These are phyloP conservation scores for Microdochium paspali DNA, from an alignment of 2,329 filamentous ascomycete species.

Conservation along the genomic window DNA sequence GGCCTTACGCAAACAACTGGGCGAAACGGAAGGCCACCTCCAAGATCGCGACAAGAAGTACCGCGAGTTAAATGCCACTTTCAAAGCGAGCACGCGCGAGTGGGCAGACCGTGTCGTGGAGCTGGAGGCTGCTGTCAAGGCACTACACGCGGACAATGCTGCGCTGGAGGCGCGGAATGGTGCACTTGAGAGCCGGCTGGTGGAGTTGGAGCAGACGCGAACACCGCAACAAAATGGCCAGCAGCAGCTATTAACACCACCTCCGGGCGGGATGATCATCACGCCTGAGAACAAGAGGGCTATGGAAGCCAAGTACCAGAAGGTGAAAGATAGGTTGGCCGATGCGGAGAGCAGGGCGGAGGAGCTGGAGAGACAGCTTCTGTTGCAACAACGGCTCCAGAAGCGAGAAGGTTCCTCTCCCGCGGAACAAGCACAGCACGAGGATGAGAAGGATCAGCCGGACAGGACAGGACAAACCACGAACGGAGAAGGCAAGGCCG, in stretches of 20 bases:
- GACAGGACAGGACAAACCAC: too few relatives aligned
- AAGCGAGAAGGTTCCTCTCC: too few relatives aligned
- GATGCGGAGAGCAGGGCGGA: not conserved
- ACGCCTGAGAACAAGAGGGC: not conserved
- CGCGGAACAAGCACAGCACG: too few relatives aligned
- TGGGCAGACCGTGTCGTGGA: not conserved
- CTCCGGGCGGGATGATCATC: not conserved
- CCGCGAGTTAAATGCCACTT: slow-evolving; percentile 7
- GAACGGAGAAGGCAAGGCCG: too few relatives aligned
- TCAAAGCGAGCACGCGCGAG: not conserved
- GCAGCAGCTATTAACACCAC: not conserved
- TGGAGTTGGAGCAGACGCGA: not conserved
- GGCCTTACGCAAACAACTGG: slow-evolving; percentile 14
- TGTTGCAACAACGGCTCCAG: not conserved
- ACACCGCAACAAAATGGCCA: not conserved
- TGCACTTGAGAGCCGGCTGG: not conserved
- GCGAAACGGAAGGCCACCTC: slow-evolving; percentile 14
- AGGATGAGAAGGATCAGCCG: too few relatives aligned
- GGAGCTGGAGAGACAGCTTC: not conserved
- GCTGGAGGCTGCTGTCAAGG: not conserved
- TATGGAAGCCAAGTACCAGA: not conserved
- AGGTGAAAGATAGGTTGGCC: not conserved
- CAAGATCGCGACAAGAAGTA: slow-evolving; percentile 12
- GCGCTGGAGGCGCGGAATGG: not conserved
- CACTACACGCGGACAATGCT: not conserved